These are phyloP conservation scores for Jamesozyma lodderae DNA, from an alignment of 805 yeast species.

Conservation along the genomic window DNA sequence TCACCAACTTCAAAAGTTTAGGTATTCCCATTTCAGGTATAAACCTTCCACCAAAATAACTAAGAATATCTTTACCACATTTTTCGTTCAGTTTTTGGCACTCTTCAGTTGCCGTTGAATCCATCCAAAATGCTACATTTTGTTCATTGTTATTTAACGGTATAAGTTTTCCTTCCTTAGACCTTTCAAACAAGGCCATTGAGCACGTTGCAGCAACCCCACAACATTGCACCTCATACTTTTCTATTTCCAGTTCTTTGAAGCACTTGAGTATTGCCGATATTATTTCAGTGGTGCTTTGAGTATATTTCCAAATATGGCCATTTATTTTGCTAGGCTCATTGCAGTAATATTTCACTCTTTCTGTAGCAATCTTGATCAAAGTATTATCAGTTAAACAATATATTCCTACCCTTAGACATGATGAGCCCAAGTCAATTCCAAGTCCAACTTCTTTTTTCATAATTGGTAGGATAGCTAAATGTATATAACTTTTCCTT, in stretches of 20 bases:
- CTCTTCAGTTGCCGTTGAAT: constrained; percentile 35
- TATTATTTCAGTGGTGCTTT: constrained; percentile 35
- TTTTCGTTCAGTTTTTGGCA: constrained; percentile 25
- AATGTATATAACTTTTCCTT: too few species aligned
- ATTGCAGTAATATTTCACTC: constrained; percentile 19
- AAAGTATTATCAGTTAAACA: constrained; percentile 13
- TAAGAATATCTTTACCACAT: constrained; percentile 15
- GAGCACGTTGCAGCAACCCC: constrained; percentile 53
- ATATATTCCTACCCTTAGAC: constrained; percentile 36
- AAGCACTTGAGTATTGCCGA: constrained; percentile 25
- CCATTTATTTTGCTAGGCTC: constrained; percentile 9
- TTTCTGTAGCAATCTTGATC: constrained; percentile 6
- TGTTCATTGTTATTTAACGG: constrained; percentile 20
- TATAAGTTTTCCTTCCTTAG: not conserved
- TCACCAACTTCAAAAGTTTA: constrained; percentile 36
- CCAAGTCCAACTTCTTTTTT: constrained; percentile 29
- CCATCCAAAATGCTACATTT: constrained; percentile 55
- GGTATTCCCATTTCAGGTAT: constrained; percentile 54
- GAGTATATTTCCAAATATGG: constrained; percentile 30
- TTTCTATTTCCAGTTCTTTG: constrained; percentile 2
- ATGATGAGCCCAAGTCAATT: constrained; percentile 44
- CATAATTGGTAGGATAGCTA: too few species aligned
- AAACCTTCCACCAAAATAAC: constrained; percentile 36
- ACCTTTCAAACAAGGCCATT: constrained; percentile 36
- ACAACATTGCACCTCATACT: constrained; percentile 18